Base-by-base conservation (phyloP, 345 rosid species). In the Pseudoturritis turrita region DNA sequence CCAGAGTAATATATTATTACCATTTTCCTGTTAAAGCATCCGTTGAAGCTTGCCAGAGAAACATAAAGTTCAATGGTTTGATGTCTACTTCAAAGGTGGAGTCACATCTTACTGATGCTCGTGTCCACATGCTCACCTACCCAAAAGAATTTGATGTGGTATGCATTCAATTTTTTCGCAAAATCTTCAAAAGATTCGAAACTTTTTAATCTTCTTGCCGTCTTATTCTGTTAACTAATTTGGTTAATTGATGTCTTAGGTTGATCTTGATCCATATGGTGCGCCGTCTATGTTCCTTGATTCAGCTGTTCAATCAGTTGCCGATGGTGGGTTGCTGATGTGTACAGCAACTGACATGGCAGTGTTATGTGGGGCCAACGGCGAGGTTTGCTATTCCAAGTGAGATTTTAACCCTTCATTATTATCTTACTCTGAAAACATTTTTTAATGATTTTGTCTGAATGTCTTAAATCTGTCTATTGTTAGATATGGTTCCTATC, bases 301-400 rank as follows among this genome's bases (percentile, higher is more conserved):
- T 78, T 90, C 97, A 45, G 98, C 99, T 37, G 87, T 96, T 69
- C 99, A 96, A 59, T 89, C 92, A 50, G 98, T 90, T 80, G 89
- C 72, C 49, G 98, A 96, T 84, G 99, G 98, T 62, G 99, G 98
- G 75, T 51, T 96, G 81, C 81, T 96, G 65, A 87, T 96, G 97
- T 96, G 99, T 77, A 96, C 99, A 47, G 99, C 98, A 63, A 96
- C 99, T 53, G 99, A 96, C 77, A 86, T 96, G 98, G 99, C 99
- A 19, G 99, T 96, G 68, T 88, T 96, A 10, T 96, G 99, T 80
- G 99, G 98, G 70, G 92, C 92, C 62, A 96, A 92, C 62, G 97
- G 96, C 9, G 99, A 96, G 84, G 99, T 88, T 79, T 96, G 98
- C 90, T 96, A 89, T 84, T 89, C 99, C 83, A 96, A 96, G 99